Evolutionary conservation across 1,284 basidiomycete genomes (phyloP).

Genomic region (Ceratobasidium sp.): DNA sequence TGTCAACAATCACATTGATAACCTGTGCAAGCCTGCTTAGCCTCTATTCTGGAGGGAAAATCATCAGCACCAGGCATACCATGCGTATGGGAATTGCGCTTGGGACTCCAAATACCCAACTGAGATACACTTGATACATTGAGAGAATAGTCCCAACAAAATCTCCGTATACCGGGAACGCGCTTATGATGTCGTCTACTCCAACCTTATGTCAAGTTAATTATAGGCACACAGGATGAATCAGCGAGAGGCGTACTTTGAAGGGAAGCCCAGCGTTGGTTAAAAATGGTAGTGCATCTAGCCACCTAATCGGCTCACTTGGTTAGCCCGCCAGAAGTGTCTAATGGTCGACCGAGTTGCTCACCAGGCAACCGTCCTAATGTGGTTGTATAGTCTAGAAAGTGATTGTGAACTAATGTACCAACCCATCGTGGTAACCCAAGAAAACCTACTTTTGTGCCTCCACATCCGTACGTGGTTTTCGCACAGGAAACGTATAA

Average conservation of each 20-base stretch:
- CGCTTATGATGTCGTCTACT: slow-evolving; percentile 40
- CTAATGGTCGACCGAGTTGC: neutral
- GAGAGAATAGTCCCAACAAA: slow-evolving; percentile 45
- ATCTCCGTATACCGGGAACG: slow-evolving; percentile 47
- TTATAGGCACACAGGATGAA: neutral
- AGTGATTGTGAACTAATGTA: neutral
- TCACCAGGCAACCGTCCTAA: slow-evolving; percentile 45
- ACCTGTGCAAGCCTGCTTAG: slow-evolving; percentile 2
- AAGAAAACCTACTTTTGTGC: slow-evolving; percentile 44
- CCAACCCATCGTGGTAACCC: too few relatives aligned
- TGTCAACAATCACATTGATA: slow-evolving; percentile 46
- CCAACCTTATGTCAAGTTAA: slow-evolving; percentile 30
- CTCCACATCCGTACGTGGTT: slow-evolving; percentile 41
- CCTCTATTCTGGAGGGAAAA: neutral
- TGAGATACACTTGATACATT: slow-evolving; percentile 46
- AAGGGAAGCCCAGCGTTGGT: slow-evolving; percentile 41
- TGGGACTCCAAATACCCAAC: slow-evolving; percentile 46
- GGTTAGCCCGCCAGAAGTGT: neutral
- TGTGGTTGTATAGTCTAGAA: slow-evolving; percentile 46
- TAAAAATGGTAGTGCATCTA: slow-evolving; percentile 42
- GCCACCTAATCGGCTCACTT: slow-evolving; percentile 35
- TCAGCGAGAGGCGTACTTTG: slow-evolving; percentile 17
- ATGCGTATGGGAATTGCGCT: slow-evolving; percentile 43
- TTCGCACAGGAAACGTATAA: slow-evolving; percentile 36
- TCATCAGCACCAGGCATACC: slow-evolving; percentile 34